Evolutionary conservation across 768 basidiomycete genomes (phyloP).

Genomic region (Cyclocybe aegerita): DNA sequence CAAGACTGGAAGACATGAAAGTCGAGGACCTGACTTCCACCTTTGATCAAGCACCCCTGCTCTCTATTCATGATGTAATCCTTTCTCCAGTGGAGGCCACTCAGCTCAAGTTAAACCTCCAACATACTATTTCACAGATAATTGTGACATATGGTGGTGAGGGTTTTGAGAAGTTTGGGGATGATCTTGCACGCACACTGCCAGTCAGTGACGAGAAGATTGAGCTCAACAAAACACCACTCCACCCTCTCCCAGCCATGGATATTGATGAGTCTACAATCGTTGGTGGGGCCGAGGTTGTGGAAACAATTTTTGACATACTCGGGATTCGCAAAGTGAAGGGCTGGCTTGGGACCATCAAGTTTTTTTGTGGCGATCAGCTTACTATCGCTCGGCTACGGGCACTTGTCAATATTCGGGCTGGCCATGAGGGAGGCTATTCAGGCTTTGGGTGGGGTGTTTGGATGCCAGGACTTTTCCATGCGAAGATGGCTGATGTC

Average conservation of each 20-base stretch:
- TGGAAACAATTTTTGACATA: conserved; percentile 24
- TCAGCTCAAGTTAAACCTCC: conserved; percentile 9
- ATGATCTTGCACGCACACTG: conserved; percentile 10
- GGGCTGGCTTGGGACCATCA: conserved; percentile 1
- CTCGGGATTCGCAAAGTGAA: conserved; percentile 18
- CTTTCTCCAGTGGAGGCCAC: conserved; percentile 23
- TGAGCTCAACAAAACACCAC: conserved; percentile 22
- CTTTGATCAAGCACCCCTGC: conserved; percentile 16
- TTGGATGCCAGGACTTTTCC: conserved; percentile 35
- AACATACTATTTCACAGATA: no score
- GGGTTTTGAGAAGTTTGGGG: conserved; percentile 22
- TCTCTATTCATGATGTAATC: conserved; percentile 27
- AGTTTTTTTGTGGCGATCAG: conserved; percentile 31
- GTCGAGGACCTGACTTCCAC: conserved; percentile 21
- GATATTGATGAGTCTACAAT: conserved; percentile 36
- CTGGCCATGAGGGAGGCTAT: conserved; percentile 27
- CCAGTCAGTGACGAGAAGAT: conserved; percentile 25
- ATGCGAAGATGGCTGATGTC: conserved; percentile 32
- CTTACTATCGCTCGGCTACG: conserved; percentile 33
- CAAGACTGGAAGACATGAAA: conserved; percentile 22
- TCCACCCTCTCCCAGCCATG: conserved; percentile 30
- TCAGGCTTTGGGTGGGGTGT: conserved; percentile 21
- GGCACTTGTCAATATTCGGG: conserved; percentile 25
- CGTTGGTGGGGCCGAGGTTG: conserved; percentile 32
- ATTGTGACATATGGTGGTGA: conserved; percentile 28